phyloP scores from a whole-genome alignment of 2,329 filamentous ascomycete species.

The Fusarium neocosmosporiellum region DNA sequence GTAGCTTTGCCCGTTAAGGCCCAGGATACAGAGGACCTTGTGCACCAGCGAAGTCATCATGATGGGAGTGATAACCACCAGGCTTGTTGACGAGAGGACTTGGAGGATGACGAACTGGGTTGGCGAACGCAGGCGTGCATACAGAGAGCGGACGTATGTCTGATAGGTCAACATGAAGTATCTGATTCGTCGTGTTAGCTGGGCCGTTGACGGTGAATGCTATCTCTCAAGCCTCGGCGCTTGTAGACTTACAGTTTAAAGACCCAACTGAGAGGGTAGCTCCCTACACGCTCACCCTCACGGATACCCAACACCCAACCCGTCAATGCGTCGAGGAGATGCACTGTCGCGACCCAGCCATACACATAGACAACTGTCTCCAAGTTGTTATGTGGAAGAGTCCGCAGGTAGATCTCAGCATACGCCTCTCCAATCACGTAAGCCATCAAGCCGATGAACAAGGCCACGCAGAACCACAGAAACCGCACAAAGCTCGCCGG shows the following conservation, averaged over 20 bases:
- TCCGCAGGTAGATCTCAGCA: constrained; percentile 75
- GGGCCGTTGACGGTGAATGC: neutral
- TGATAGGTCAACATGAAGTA: constrained; percentile 78
- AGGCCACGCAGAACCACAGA: constrained; percentile 74
- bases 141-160: constrained; percentile 76
- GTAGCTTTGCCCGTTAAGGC: constrained; percentile 69
- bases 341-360: constrained; percentile 75
- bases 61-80: constrained; percentile 72
- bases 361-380: constrained; percentile 78
- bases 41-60: constrained; percentile 72
- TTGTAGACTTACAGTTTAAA: constrained; percentile 70
- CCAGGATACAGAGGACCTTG: constrained; percentile 63
- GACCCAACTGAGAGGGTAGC: constrained; percentile 77
- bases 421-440: constrained; percentile 77
- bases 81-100: constrained; percentile 69
- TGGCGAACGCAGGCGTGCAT: constrained; percentile 74
- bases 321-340: constrained; percentile 71
- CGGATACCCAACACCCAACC: constrained; percentile 75
- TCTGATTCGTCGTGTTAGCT: constrained; percentile 47
- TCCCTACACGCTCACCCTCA: constrained; percentile 74
- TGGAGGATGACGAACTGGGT: constrained; percentile 74
- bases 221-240: too few species aligned
- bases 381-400: constrained; percentile 72
- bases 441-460: constrained; percentile 71
- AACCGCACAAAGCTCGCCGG: constrained; percentile 76